phyloP scores from a whole-genome alignment of 2,329 filamentous ascomycete species.

The Colletotrichum tanaceti region DNA sequence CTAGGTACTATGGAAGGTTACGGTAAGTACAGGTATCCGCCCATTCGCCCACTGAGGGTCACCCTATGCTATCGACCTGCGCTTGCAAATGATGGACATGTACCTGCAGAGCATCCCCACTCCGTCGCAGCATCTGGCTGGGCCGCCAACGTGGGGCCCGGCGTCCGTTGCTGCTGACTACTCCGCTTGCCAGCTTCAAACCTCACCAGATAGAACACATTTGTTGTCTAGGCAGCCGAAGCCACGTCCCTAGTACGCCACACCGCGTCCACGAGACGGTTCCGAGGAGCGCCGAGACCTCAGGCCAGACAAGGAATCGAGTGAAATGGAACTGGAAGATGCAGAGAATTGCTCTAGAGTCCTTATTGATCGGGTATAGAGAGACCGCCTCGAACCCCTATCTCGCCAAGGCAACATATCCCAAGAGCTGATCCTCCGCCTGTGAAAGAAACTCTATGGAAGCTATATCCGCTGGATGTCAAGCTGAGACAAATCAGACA shows the following conservation, averaged over 20 bases:
- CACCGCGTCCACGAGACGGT: neutral
- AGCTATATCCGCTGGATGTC: neutral
- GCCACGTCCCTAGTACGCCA: conserved; percentile 8
- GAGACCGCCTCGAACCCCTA: conserved; percentile 25
- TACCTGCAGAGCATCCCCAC: conserved; percentile 30
- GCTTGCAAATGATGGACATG: conserved; percentile 13
- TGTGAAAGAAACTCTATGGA: conserved; percentile 26
- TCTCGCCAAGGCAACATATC: conserved; percentile 6
- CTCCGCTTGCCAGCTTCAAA: conserved; percentile 28
- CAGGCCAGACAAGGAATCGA: conserved; percentile 20
- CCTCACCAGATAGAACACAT: conserved; percentile 4
- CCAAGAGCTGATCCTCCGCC: conserved; percentile 8
- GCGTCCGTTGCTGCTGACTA: conserved; percentile 14
- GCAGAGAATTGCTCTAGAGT: conserved; percentile 22
- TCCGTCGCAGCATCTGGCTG: conserved; percentile 26
- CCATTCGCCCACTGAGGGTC: conserved; percentile 28
- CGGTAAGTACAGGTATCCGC: no score
- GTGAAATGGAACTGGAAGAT: neutral
- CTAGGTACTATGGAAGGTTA: no score
- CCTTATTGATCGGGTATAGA: conserved; percentile 19
- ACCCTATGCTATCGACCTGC: conserved; percentile 19
- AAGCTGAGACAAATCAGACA: conserved; percentile 25
- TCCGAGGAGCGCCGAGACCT: neutral
- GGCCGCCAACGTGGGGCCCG: conserved; percentile 6
- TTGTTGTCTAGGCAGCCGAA: neutral